phyloP scores from a whole-genome alignment of 2,329 filamentous ascomycete species.

The Aspergillus quadrilineatus region DNA sequence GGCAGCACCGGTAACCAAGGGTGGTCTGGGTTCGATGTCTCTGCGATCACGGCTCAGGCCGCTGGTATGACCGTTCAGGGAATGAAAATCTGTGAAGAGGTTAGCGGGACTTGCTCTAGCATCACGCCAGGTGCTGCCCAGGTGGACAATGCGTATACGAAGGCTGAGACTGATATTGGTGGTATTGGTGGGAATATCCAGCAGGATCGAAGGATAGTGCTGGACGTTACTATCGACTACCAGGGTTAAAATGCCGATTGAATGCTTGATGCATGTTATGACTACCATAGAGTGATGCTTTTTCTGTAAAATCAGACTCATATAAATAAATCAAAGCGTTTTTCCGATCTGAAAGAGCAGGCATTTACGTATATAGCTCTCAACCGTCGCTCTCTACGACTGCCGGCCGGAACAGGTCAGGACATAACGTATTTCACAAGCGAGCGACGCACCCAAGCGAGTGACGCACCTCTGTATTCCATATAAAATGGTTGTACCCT shows the following conservation, averaged over 20 bases:
- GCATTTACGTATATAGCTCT: too few species aligned
- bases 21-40: conserved; percentile 45
- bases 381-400: too few species aligned
- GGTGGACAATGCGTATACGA: conserved; percentile 36
- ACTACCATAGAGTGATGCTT: neutral
- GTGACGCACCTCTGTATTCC: too few species aligned
- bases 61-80: conserved; percentile 33
- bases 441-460: too few species aligned
- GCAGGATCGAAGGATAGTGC: conserved; percentile 24
- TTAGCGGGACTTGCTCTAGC: conserved; percentile 30
- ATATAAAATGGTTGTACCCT: too few species aligned
- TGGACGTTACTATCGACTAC: conserved; percentile 32
- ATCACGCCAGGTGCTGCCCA: conserved; percentile 25
- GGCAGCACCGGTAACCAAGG: conserved; percentile 32
- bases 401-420: too few species aligned
- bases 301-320: neutral
- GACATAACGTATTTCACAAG: too few species aligned
- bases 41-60: conserved; percentile 36
- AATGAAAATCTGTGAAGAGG: conserved; percentile 36
- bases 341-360: too few species aligned
- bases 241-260: conserved; percentile 21
- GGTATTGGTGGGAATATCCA: conserved; percentile 38
- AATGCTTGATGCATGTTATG: neutral
- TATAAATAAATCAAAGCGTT: too few species aligned
- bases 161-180: conserved; percentile 26